Base-by-base conservation (phyloP, 768 basidiomycete genomes). In the Sporobolomyces pararoseus region DNA sequence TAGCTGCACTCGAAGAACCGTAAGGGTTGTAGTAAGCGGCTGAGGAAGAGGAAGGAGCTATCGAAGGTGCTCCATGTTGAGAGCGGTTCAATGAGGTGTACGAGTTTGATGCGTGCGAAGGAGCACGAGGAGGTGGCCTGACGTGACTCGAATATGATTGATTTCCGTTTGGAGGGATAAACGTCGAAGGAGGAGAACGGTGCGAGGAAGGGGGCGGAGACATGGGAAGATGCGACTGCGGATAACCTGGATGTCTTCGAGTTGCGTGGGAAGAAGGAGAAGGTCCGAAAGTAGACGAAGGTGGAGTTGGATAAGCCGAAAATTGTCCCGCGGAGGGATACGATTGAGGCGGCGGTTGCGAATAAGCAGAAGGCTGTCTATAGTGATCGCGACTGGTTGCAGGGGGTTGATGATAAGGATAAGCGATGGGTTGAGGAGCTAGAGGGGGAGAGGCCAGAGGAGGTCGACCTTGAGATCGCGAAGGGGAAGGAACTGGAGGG, bases 1-100 rank as follows among this genome's bases (percentile, higher is more conserved):
- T 63, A 23, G 67, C 53, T 5, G 57, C 63, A 6, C 54, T 59
- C 44, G 66, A 58, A 27, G 51, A 39, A 37, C 58, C 54, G 54
- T 52, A 57, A 32, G 54, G 54, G 39, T 59, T 63, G 49, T 59
- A 51, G 44, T 58, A 13, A n/a, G 49, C 34, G 2, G 57, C 50
- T 1, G 68, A 49, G 7, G 52, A 62, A 7, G 53, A 54, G 3
- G 52, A 54, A 4, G 60, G 60, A 6, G 65, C 39, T 7, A 44
- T 32, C 29, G 63, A 50, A 27, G 65, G 65, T 14, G 65, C 54
- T 35, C 37, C 37, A 17, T 64, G 29, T 35, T 47, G 63, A 4
- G 51, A 53, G 3, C 47, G 63, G 25, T 53, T 52, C 19, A 52
- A 50, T 19, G 51, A 53, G 27, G 27, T 19, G 37, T 42, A 32